A percentile compares a stretch with the other conserved stretches of the same genome.
Conservation (phyloP, 2,329 filamentous ascomycete genomes). For the Sporothrix schenckii region DNA sequence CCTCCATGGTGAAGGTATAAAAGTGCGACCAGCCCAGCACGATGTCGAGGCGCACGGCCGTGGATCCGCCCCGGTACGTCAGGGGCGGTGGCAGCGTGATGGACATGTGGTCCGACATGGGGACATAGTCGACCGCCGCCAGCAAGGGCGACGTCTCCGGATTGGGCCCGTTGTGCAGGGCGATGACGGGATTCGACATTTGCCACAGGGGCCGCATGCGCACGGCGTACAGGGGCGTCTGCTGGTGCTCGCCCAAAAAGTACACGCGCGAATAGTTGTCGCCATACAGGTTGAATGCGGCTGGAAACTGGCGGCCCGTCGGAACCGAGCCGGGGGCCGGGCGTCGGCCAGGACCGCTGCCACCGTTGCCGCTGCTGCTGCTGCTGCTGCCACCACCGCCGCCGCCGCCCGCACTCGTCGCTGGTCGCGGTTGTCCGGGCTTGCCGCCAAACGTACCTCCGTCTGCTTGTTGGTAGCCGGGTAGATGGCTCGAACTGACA, state of each 20-base stretch:
- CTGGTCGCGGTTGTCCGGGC: not conserved
- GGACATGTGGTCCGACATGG: conserved; percentile 34
- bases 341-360: not conserved
- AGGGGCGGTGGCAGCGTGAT: conserved; percentile 42
- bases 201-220: conserved; percentile 39
- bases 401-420: not conserved
- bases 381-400: not conserved
- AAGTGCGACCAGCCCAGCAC: conserved; percentile 33
- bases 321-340: conserved; percentile 34
- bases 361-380: not conserved
- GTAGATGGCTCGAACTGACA: not conserved
- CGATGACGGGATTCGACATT: conserved; percentile 39
- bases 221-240: conserved; percentile 43
- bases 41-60: conserved; percentile 31
- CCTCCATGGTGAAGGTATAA: conserved; percentile 45
- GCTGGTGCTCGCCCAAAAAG: conserved; percentile 42
- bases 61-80: conserved; percentile 34
- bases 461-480: not conserved
- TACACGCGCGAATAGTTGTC: conserved; percentile 35
- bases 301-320: conserved; percentile 41
- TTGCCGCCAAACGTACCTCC: not conserved
- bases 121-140: conserved; percentile 38
- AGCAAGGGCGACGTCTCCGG: conserved; percentile 40
- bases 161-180: conserved; percentile 44
- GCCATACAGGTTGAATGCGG: conserved; percentile 43